Conservation (phyloP, 1,284 basidiomycete species). For the Gymnopus androsaceus region DNA sequence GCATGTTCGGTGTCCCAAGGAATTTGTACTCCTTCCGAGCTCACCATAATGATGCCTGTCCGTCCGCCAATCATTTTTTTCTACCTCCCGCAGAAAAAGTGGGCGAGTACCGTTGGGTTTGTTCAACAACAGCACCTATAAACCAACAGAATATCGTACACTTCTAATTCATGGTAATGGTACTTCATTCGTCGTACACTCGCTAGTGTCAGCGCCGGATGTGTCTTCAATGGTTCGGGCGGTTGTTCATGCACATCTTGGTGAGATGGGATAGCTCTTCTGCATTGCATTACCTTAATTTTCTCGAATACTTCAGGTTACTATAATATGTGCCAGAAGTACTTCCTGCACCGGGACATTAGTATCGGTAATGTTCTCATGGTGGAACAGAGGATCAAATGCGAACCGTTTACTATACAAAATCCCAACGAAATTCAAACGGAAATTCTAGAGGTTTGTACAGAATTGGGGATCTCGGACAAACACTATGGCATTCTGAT, state of each 20-base stretch:
- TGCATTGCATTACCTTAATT: background rate
- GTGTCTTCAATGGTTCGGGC: background rate
- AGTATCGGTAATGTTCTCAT: slow-evolving; percentile 17
- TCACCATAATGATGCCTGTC: background rate
- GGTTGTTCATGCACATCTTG: slow-evolving; percentile 14
- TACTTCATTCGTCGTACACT: background rate
- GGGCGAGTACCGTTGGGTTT: background rate
- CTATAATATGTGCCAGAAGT: slow-evolving; percentile 7
- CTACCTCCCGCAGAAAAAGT: background rate
- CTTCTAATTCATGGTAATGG: background rate
- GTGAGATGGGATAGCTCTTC: too few species aligned
- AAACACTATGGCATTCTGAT: background rate
- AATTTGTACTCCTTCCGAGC: background rate
- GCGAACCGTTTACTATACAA: background rate
- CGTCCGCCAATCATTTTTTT: background rate
- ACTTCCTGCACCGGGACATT: slow-evolving; percentile 13
- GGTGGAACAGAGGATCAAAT: slow-evolving; percentile 2
- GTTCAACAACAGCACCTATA: background rate
- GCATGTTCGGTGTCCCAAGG: background rate
- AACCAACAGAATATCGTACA: background rate
- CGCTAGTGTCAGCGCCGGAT: background rate
- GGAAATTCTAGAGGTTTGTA: background rate
- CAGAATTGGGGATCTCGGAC: background rate
- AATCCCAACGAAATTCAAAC: background rate
- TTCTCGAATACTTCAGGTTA: slow-evolving; percentile 6